Base-by-base conservation (phyloP, 441 rosid genomes). In the Daphne laureola region DNA sequence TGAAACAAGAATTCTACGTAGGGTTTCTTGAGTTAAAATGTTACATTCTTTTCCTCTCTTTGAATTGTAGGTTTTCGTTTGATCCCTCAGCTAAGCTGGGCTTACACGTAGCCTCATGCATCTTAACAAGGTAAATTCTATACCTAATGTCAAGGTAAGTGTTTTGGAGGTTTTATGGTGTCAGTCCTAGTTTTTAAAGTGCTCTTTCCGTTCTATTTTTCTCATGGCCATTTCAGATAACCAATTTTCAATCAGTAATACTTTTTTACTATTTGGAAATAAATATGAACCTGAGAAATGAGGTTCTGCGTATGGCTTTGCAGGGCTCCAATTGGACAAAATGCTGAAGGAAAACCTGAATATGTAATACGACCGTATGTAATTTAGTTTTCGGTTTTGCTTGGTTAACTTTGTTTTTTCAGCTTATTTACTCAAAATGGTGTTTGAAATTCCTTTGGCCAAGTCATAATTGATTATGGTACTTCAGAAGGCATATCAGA, bases 361-460 rank as follows among this genome's bases (percentile, higher is more conserved):
- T 92, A 88, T 71, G 94, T 83, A 57, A 71, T 84, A 31, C 83
- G 94, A 61, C 98, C 97, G 97, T 92, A 78, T 81, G 98, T 62
- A 0, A 49, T 64, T 27, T 53, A 31, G n/a, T 55, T 64, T 43
- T 59, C 3, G 26, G 38, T 38, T 16, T 44, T 57, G 23, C n/a
- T 57, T 55, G 41, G 26, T 53, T 31, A 9, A 15, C 21, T 49
- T 4, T 27, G 35, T 31, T 2, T 58, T 50, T 50, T 45, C 40
- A 2, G 45, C 38, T 17, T 18, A 5, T 48, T 55, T 0, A 47
- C 14, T 23, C 43, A 6, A 17, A 51, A 54, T 61, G 25, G 4
- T 53, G 51, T 52, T 46, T 17, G n/a, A 52, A 17, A 31, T 13
- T 27, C 25, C 25, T 21, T 21, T 21, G 25, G 25, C 25, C 3